Percentiles rank a stretch among this genome's conserved stretches.
Conservation (phyloP, 78 protist species). For the Anaeramoeba flamelloides region DNA sequence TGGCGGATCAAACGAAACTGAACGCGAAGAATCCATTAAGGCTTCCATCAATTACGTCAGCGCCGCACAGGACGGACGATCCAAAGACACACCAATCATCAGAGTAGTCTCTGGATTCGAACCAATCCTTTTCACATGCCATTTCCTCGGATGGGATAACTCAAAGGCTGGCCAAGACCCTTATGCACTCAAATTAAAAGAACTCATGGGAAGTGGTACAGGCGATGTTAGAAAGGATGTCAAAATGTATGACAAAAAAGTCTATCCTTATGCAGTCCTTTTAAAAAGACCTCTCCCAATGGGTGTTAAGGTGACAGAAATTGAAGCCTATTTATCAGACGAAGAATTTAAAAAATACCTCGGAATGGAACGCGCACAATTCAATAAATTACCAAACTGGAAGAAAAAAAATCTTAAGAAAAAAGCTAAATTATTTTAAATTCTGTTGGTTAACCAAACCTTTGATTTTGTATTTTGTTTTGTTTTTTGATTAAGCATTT, state of each 20-base stretch:
- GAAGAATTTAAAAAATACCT: constrained; percentile 12
- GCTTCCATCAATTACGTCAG: constrained; percentile 8
- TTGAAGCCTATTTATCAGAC: constrained; percentile 17
- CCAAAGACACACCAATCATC: constrained; percentile 2
- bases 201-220: too few relatives aligned
- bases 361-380: neutral
- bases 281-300: neutral
- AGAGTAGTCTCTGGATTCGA: constrained; percentile 16
- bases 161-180: neutral
- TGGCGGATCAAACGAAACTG: constrained; percentile 5
- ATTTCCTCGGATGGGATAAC: constrained; percentile 33
- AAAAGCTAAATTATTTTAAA: constrained; percentile 6
- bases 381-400: constrained; percentile 5
- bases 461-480: too few relatives aligned
- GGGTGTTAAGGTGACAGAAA: neutral
- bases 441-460: too few relatives aligned
- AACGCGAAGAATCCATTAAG: neutral
- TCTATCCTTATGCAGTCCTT: constrained; percentile 6
- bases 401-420: constrained; percentile 3
- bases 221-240: neutral
- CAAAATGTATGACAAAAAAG: neutral
- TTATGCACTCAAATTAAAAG: constrained; percentile 18
- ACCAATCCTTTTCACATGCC: constrained; percentile 37
- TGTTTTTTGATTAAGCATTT: too few relatives aligned
- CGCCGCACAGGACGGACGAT: constrained; percentile 3